A percentile compares a stretch with the other conserved stretches of the same genome.
These are phyloP conservation scores for Tilletia caries DNA, from an alignment of 1,284 basidiomycete genomes.

Conservation along the genomic window DNA sequence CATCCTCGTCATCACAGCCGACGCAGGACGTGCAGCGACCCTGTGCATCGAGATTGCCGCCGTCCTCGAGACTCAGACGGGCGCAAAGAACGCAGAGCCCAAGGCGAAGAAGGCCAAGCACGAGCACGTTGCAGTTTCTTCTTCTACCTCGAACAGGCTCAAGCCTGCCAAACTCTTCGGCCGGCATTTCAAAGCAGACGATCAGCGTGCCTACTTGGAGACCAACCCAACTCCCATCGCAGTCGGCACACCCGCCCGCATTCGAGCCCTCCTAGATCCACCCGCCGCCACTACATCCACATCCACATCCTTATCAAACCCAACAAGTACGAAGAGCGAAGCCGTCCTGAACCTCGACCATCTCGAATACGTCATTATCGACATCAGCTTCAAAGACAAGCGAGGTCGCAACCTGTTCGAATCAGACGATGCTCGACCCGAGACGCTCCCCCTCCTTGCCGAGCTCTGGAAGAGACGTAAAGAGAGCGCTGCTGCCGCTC, in stretches of 20 bases:
- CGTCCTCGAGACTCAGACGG: no score
- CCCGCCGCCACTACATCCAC: not conserved
- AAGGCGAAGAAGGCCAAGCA: not conserved
- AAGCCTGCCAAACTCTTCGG: constrained; percentile 10
- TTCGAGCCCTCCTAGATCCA: not conserved
- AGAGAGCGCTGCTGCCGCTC: not conserved
- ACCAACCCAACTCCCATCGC: not conserved
- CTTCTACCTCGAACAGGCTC: not conserved
- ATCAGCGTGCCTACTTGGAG: not conserved
- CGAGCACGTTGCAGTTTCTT: not conserved
- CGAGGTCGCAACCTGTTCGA: not conserved
- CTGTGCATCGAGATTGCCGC: not conserved
- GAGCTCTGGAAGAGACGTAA: not conserved
- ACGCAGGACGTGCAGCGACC: not conserved
- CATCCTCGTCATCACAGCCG: not conserved
- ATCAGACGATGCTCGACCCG: not conserved
- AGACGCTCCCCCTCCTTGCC: not conserved
- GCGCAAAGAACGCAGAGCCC: not conserved
- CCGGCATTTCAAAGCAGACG: not conserved
- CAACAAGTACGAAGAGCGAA: not conserved
- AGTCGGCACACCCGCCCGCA: not conserved
- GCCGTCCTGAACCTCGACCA: not conserved
- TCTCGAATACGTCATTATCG: not conserved
- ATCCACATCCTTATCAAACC: not conserved
- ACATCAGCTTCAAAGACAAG: not conserved